Base-by-base conservation (phyloP, 345 rosid genomes). In the Bruguiera parviflora region DNA sequence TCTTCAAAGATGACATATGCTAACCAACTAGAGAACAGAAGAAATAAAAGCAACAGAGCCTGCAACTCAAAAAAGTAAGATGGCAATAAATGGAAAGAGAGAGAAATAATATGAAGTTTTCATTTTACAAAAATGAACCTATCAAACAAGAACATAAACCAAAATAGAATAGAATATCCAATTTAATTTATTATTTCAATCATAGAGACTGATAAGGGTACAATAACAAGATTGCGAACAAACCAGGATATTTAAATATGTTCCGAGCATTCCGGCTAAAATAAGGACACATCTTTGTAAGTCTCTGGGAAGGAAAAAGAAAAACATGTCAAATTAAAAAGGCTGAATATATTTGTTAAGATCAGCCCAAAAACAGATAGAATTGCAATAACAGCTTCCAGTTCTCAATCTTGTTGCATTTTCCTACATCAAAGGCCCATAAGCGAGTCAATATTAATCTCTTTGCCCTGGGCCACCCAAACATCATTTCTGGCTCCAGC, bases 1-100 rank as follows among this genome's bases (percentile, higher is more conserved):
- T 95, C 99, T 77, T 95, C 99, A 83, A 95, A 95, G 82, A 90
- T 88, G 62, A 95, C 98, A 79, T 80, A 95, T 22, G 98, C 98
- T 74, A 92, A 70, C 99, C 99, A 95, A 77, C 99, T 92, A 52
- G 96, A 66, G 73, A 95, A 80, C 61, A 95, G 85, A 74, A 95
- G 93, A 82, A 95, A 95, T 76, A 92, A 75, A 75, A 88, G 85
- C 88, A 86, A 78, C 16, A 95, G 80, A 72, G 96, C 99, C 99
- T 95, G 94, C 72, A 80, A 63, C 71, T 61, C 28, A 71, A 64
- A 69, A 58, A 76, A 65, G 80, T 66, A 65, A 80, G 70, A 75
- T 24, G 66, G 68, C 25, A 52, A 69, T 52, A 15, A 74, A 32
- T 25, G 70, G 58, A 66, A 8, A 61, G 6, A 21, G 15, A 25